A percentile compares a stretch with the other conserved stretches of the same genome.
These are phyloP conservation scores for Fusarium nematophilum DNA, from an alignment of 2,329 filamentous ascomycete species.

Conservation along the genomic window DNA sequence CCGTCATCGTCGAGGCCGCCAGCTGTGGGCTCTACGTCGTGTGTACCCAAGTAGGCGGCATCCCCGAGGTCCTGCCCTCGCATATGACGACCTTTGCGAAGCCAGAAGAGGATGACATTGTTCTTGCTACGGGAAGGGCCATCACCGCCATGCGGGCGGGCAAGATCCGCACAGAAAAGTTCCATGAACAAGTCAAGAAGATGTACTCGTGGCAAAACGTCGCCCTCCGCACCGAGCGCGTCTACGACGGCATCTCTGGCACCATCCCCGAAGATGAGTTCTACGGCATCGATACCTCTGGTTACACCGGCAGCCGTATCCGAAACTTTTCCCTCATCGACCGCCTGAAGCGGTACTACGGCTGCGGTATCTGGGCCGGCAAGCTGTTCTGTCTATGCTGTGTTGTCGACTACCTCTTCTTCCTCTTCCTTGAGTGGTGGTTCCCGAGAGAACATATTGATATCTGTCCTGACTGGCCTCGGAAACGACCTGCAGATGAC, in stretches of 20 bases:
- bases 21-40: conserved; percentile 97
- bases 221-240: conserved; percentile 89
- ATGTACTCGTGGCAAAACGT: conserved; percentile 99
- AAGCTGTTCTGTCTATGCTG: conserved; percentile 97
- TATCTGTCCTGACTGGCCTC: conserved; percentile 90
- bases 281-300: conserved; percentile 81
- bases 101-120: conserved; percentile 95
- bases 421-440: conserved; percentile 86
- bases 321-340: conserved; percentile 95
- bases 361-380: conserved; percentile 97
- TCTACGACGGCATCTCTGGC: conserved; percentile 93
- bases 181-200: conserved; percentile 95
- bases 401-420: conserved; percentile 92
- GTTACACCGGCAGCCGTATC: conserved; percentile 76
- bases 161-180: conserved; percentile 89
- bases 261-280: conserved; percentile 88
- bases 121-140: conserved; percentile 87
- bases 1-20: conserved; percentile 96
- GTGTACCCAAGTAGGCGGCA: conserved; percentile 94
- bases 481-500: conserved; percentile 65
- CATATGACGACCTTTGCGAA: conserved; percentile 99
- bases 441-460: conserved; percentile 89
- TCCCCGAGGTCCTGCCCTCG: conserved; percentile 92
- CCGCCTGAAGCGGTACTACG: conserved; percentile 94
- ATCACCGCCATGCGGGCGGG: conserved; percentile 88